These are phyloP conservation scores for Medakamo hakoo DNA, from an alignment of 139 green algal genomes.

Conservation along the genomic window DNA sequence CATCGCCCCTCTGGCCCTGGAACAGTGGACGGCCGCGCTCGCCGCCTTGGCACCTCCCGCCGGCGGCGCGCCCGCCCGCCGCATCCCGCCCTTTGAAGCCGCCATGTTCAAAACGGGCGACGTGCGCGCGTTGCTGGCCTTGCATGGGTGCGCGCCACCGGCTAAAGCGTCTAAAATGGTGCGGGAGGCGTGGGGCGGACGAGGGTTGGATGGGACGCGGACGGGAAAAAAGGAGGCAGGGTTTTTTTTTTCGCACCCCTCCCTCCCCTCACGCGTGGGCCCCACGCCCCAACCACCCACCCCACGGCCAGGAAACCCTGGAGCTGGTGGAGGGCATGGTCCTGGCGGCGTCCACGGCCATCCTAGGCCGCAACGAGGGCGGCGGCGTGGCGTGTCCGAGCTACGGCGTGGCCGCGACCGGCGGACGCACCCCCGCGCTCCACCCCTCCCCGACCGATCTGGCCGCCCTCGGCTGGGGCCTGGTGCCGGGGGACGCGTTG, in stretches of 20 bases:
- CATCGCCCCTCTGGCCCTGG: conserved; percentile 4
- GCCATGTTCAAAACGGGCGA: conserved; percentile 6
- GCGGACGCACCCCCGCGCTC: too few species aligned
- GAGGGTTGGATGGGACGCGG: not conserved
- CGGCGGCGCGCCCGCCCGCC: too few species aligned
- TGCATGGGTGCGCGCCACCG: not conserved
- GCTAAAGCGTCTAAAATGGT: not conserved
- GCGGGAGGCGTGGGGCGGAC: not conserved
- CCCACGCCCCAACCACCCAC: not conserved
- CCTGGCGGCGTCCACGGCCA: not conserved
- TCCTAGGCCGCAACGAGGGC: not conserved
- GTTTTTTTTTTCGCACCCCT: too few species aligned
- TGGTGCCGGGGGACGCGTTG: not conserved
- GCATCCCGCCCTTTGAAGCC: conserved; percentile 1
- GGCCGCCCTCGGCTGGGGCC: not conserved
- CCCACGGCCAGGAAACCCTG: conserved; percentile 12
- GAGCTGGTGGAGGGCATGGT: conserved; percentile 5
- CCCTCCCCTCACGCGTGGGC: not conserved
- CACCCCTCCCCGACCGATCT: not conserved
- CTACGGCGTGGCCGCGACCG: not conserved
- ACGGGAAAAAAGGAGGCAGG: too few species aligned
- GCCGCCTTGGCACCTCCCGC: conserved; percentile 6
- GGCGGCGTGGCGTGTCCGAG: not conserved
- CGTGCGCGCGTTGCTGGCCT: conserved; percentile 6
- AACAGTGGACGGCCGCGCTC: conserved; percentile 3